Evolutionary conservation across 2,329 filamentous ascomycete species (phyloP), one percentile per base, ranked within the genome.

Genomic region (Chrysoporthe cubensis): DNA sequence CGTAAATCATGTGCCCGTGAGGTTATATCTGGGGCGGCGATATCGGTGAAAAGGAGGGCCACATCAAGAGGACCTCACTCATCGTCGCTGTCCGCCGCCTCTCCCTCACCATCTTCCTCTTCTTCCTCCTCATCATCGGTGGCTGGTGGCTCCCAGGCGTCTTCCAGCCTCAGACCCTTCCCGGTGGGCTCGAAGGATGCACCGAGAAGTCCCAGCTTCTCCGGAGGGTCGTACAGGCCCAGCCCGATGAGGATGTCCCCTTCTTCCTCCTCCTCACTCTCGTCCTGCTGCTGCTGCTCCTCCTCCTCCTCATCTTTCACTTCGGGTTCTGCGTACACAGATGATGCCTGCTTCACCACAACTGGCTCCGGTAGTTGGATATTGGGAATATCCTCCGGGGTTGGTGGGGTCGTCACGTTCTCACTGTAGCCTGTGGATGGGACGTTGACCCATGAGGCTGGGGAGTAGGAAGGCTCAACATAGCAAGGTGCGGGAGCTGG

Each of bases 201-300:
- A 34, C 85, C 85, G 59, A 89, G 78, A 21, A 91, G 76, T 32
- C 68, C 58, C 34, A 54, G 78, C 73, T 87, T 85, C 66, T 89
- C 90, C 0, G 91, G 91, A 4, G 87, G 81, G 73, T 93, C 92
- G 77, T 96, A 96, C 0, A 96, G 85, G 0, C 92, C 92, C 86
- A 96, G 90, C 26, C 92, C 92, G n/a, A 94, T 85, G 1, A 95
- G 83, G 69, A 93, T 90, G 74, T 94, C 91, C 48, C 88, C 90
- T 16, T 85, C 81, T 37, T 83, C 66, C 40, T 70, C 82, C 9
- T 40, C 48, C 21, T 13, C 50, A 6, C 16, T 11, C 26, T 54
- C 16, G 11, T 6, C 50, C 13, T 34, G 21, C 40, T 65, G 76
- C 42, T 87, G 87, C 62, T 86, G 82, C 26, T 93, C 91, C 48